These are phyloP conservation scores for Trichoderma atrobrunneum DNA, from an alignment of 2,329 filamentous ascomycete species.

Conservation along the genomic window DNA sequence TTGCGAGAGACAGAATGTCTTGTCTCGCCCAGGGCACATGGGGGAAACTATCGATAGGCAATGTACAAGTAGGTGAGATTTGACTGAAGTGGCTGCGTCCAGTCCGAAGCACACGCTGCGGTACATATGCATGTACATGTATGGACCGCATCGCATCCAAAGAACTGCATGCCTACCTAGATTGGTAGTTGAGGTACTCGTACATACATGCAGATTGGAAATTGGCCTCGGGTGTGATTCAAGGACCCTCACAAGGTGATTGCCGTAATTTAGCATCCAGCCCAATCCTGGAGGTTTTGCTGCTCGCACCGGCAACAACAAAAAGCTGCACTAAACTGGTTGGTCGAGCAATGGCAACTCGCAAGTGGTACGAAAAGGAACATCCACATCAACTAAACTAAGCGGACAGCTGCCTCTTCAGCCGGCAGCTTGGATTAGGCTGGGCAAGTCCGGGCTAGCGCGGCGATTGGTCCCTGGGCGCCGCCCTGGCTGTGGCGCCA, in stretches of 20 bases:
- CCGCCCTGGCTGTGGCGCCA: constrained; percentile 15
- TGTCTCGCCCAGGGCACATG: constrained; percentile 1
- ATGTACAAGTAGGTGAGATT: neutral
- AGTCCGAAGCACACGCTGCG: neutral
- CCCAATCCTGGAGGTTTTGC: constrained; percentile 6
- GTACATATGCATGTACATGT: constrained; percentile 4
- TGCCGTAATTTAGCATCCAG: neutral
- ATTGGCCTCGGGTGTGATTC: neutral
- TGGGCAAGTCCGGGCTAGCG: neutral
- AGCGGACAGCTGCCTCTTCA: constrained; percentile 14
- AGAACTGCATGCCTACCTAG: neutral
- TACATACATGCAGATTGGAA: neutral
- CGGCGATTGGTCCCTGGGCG: constrained; percentile 14
- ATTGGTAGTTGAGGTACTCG: neutral
- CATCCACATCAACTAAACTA: neutral
- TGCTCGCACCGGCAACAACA: neutral
- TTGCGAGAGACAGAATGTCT: neutral
- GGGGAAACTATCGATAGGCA: neutral
- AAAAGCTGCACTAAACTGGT: neutral
- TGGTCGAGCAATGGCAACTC: neutral
- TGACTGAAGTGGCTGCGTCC: neutral
- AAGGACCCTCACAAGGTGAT: neutral
- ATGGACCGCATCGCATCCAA: neutral
- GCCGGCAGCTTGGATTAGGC: neutral
- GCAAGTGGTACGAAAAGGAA: neutral